Percentiles rank a stretch among this genome's conserved stretches.
Evolutionary conservation across 148 eudicot species (phyloP).

Genomic region (Heliamphora exappendiculata): DNA sequence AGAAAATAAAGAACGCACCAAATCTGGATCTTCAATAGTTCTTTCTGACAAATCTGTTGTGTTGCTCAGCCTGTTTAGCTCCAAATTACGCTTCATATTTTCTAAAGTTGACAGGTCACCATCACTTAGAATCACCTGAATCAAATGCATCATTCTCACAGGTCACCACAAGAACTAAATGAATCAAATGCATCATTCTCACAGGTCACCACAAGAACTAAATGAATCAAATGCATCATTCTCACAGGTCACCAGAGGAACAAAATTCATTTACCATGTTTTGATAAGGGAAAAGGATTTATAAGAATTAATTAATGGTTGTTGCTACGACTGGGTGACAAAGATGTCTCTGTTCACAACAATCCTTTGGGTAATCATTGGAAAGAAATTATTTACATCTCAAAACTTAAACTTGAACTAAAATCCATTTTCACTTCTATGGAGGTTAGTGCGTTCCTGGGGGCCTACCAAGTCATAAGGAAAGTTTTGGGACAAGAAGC

Average conservation of each 20-base stretch:
- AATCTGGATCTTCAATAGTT: background rate
- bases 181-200: conserved; percentile 1
- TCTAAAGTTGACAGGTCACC: conserved; percentile 72
- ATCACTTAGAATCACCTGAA: conserved; percentile 66
- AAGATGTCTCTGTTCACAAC: background rate
- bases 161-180: conserved; percentile 15
- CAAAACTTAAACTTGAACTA: no score
- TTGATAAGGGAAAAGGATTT: background rate
- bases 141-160: background rate
- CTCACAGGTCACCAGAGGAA: background rate
- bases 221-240: conserved; percentile 16
- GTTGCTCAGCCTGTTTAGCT: conserved; percentile 32
- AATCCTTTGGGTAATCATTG: background rate
- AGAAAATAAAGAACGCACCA: conserved; percentile 30
- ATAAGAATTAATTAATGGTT: background rate
- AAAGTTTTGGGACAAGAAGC: background rate
- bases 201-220: background rate
- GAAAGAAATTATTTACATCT: background rate
- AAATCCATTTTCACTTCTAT: no score
- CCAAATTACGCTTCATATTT: conserved; percentile 73
- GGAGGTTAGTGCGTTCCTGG: background rate
- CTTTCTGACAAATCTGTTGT: conserved; percentile 14
- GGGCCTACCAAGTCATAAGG: background rate
- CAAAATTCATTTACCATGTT: background rate
- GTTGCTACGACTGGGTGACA: background rate